Base-by-base conservation (phyloP, 2,329 filamentous ascomycete species). In the Trichoderma lentiforme region DNA sequence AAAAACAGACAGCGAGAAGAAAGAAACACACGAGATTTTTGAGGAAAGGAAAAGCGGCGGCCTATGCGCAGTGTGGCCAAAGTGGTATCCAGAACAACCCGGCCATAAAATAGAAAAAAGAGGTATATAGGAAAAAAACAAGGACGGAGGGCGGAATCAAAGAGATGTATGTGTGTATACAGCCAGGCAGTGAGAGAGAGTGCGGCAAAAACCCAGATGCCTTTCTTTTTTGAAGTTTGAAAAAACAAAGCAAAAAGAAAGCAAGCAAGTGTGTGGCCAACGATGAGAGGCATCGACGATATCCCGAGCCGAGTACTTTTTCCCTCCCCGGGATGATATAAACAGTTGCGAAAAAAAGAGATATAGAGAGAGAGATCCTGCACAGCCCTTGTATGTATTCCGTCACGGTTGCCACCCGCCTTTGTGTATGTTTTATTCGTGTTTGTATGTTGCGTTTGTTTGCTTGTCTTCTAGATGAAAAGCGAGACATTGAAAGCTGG, bases 21-120 rank as follows among this genome's bases (percentile, higher is more conserved):
- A 30, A 32, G 15, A n/a, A 5, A 34, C 1, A 60, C 36, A n/a
- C 15, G 39, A 43, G 1, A 24, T 32, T 32, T 60, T n/a, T 63
- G 18, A 51, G 32, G 28, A 53, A 69, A 69, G 36, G 64, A 68
- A 68, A 72, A 72, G 30, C 64, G 70, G 64, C 63, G 30, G 70
- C 64, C 63, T 34, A 60, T 61, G 43, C 56, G 70, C 64, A 72
- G 28, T 51, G 36, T 57, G 57, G 69, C 69, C 69, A 71, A 70
- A 21, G 71, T 75, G 74, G 70, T 81, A 81, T 81, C 80, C 80
- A 80, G 78, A 80, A 81, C 80, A 53, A 81, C 79, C 78, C 74
- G 78, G 78, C 78, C 76, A 73, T 74, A 12, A 18, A 47, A 5
- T 5, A 58, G 18, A 34, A 21, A 57, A 15, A 24, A 26, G 39